These are phyloP conservation scores for Entomortierella parvispora DNA, from an alignment of 192 early-diverging fungal genomes.

Conservation along the genomic window DNA sequence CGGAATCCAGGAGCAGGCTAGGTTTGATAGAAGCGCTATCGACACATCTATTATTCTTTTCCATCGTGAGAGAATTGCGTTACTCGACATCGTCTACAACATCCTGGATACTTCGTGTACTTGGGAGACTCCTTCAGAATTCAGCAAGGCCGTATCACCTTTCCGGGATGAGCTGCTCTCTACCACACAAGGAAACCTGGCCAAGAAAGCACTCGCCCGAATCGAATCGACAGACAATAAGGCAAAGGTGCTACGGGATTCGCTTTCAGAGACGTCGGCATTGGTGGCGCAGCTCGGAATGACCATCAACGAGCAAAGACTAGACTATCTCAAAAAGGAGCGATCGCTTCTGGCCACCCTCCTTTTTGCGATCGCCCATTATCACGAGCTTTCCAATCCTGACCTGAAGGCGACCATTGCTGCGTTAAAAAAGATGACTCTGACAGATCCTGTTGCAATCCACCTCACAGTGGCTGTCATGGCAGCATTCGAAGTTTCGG, in stretches of 20 bases:
- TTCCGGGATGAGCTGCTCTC: slow-evolving; percentile 54
- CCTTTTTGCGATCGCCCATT: slow-evolving; percentile 55
- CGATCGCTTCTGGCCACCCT: slow-evolving; percentile 52
- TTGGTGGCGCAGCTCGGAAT: slow-evolving; percentile 52
- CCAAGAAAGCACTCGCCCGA: slow-evolving; percentile 60
- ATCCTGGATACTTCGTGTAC: slow-evolving; percentile 65
- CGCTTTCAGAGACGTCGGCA: slow-evolving; percentile 60
- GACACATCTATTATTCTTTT: slow-evolving; percentile 77
- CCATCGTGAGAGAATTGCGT: slow-evolving; percentile 70
- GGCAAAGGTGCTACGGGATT: slow-evolving; percentile 54
- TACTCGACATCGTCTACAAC: slow-evolving; percentile 63
- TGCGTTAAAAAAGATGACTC: slow-evolving; percentile 44
- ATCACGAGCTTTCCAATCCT: slow-evolving; percentile 41
- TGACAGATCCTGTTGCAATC: slow-evolving; percentile 50
- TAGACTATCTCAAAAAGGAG: slow-evolving; percentile 53
- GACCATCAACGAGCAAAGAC: slow-evolving; percentile 53
- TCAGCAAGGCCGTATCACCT: slow-evolving; percentile 56
- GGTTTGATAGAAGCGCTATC: slow-evolving; percentile 66
- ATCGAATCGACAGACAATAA: slow-evolving; percentile 61
- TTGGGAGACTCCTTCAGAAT: slow-evolving; percentile 48
- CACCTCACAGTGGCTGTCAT: slow-evolving; percentile 52
- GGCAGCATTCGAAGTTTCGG: slow-evolving; percentile 54
- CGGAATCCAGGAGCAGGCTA: slow-evolving; percentile 60
- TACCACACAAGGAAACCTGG: slow-evolving; percentile 55
- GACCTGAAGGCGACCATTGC: slow-evolving; percentile 50